Percentiles rank a stretch among this genome's conserved stretches.
phyloP scores from a whole-genome alignment of 305 asterid species.

The Petunia hybrid region DNA sequence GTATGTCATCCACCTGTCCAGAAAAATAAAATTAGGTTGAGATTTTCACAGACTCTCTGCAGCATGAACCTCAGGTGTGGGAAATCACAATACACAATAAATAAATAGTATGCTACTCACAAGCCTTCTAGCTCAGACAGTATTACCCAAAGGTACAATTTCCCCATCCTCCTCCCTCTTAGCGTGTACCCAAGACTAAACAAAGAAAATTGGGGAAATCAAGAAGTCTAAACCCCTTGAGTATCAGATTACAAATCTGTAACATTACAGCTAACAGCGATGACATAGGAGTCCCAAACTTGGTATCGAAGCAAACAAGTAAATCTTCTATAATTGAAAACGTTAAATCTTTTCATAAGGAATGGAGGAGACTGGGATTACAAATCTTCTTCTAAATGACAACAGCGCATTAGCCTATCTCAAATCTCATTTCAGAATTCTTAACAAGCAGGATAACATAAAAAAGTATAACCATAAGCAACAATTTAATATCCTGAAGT shows the following conservation, averaged over 20 bases:
- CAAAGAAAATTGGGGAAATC: not conserved
- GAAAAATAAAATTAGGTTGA: conserved; percentile 25
- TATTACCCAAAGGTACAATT: conserved; percentile 10
- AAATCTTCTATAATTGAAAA: not conserved
- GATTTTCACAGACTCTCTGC: conserved; percentile 34
- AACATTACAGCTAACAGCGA: not conserved
- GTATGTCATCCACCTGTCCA: conserved; percentile 73
- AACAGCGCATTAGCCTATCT: not conserved
- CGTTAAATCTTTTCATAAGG: not conserved
- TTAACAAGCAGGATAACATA: not conserved
- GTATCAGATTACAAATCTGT: not conserved
- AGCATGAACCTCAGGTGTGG: not conserved
- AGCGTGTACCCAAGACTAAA: not conserved
- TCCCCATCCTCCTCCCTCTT: not conserved
- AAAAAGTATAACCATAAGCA: conserved; percentile 10
- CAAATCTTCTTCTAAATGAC: not conserved
- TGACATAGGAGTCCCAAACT: not conserved
- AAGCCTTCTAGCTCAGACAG: not conserved
- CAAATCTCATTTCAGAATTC: not conserved
- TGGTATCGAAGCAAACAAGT: not conserved
- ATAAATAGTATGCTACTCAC: conserved; percentile 10
- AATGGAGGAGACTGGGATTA: not conserved
- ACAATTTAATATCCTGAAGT: conserved; percentile 6
- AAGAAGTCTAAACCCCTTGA: not conserved
- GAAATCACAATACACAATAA: not conserved